Evolutionary conservation across 331 rosid species (phyloP), one percentile per base, ranked within the genome.

Genomic region (Acacia concinna): DNA sequence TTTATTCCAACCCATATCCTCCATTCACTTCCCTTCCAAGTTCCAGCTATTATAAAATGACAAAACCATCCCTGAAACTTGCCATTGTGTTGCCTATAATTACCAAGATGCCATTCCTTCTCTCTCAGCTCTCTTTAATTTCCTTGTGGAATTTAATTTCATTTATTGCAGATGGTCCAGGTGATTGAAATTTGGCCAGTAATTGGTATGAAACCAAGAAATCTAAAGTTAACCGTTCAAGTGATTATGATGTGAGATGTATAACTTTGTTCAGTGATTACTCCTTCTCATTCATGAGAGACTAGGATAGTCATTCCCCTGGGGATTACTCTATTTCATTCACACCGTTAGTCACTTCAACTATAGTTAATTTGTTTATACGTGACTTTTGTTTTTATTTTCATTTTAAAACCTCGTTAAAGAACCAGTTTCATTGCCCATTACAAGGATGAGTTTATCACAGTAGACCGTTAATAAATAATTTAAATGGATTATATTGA

Each of bases 101-200:
- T 74, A 52, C 83, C 20, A 20, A 80, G 30, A 13, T 68, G 76
- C 63, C 89, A 56, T 10, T 30, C 17, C 51, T 63, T 27, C 44
- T 78, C 34, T 27, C 43, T 41, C 21, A 37, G 3, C 10, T 27
- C 10, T 20, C 28, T 20, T 75, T n/a, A n/a, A n/a, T n/a, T 79
- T 60, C 44, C 81, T 38, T 40, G 23, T 60, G 60, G 28, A 41
- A 77, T 70, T 73, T 46, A 70, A 25, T 68, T 77, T 74, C 88
- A 87, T 82, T 91, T 7, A 91, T 83, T 66, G 83, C 76, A 68
- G 63, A 72, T 88, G 97, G 93, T 84, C 92, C 92, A 51, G 30
- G 73, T 83, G 62, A 82, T 78, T 70, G 89, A 83, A 76, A 78
- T 77, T 62, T 67, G 80, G 85, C 76, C 78, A 72, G 77, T 83